Percentiles rank a stretch among this genome's conserved stretches.
These are phyloP conservation scores for Wallacemonas sp. DNA, from an alignment of 208 protist genomes.

Conservation along the genomic window DNA sequence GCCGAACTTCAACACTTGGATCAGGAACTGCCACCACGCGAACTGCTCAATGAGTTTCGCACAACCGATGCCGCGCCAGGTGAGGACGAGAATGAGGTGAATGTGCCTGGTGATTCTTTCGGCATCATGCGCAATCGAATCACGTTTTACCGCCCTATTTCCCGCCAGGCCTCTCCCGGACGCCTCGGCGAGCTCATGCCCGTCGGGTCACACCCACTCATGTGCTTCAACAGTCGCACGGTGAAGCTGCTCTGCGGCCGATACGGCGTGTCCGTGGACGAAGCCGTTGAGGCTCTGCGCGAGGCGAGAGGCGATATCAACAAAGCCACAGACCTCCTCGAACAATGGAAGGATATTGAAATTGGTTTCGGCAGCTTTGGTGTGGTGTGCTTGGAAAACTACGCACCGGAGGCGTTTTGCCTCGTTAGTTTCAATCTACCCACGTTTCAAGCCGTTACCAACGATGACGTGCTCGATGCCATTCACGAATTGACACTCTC, in stretches of 20 bases:
- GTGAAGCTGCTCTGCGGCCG: constrained; percentile 59
- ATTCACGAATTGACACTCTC: constrained; percentile 88
- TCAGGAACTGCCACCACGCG: constrained; percentile 68
- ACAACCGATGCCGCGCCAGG: constrained; percentile 32
- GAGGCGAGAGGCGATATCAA: constrained; percentile 70
- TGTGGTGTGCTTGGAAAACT: constrained; percentile 83
- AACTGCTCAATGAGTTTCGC: constrained; percentile 58
- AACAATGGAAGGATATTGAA: constrained; percentile 45
- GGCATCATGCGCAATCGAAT: constrained; percentile 88
- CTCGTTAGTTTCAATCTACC: constrained; percentile 74
- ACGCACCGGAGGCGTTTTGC: constrained; percentile 85
- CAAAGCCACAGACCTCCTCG: constrained; percentile 48
- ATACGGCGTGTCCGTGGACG: constrained; percentile 50
- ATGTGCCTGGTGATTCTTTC: constrained; percentile 83
- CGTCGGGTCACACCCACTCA: constrained; percentile 46
- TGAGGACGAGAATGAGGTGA: constrained; percentile 50
- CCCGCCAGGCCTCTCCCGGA: constrained; percentile 32
- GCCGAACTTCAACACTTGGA: constrained; percentile 68
- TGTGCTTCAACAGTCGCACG: constrained; percentile 56
- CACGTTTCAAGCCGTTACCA: constrained; percentile 50
- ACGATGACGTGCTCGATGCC: constrained; percentile 80
- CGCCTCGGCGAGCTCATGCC: constrained; percentile 69
- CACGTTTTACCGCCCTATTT: constrained; percentile 76
- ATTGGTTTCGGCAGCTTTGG: constrained; percentile 66
- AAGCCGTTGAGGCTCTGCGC: constrained; percentile 52